phyloP scores from a whole-genome alignment of 2,329 filamentous ascomycete species.

The Mycocentrospora acerina region DNA sequence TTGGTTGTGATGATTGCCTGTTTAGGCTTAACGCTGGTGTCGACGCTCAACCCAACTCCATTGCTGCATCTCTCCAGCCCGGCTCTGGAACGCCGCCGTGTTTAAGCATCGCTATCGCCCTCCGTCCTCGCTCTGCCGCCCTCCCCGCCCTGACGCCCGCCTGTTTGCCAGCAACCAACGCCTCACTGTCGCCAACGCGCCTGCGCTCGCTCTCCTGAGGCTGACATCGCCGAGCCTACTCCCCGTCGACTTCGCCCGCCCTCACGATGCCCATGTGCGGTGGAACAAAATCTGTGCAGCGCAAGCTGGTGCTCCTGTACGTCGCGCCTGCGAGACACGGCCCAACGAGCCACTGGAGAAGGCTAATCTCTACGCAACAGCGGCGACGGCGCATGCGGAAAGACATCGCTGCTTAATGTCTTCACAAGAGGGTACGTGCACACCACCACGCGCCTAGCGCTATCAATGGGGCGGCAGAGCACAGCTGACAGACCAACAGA shows the following conservation, averaged over 20 bases:
- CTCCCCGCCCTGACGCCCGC: constrained; percentile 8
- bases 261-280: constrained; percentile 51
- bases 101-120: constrained; percentile 16
- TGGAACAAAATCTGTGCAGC: constrained; percentile 75
- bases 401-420: constrained; percentile 95
- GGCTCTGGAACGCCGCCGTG: constrained; percentile 22
- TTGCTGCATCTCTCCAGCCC: constrained; percentile 19
- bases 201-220: constrained; percentile 24
- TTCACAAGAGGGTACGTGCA: constrained; percentile 87
- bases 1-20: constrained; percentile 7
- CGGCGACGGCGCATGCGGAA: constrained; percentile 94
- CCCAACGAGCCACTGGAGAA: constrained; percentile 18
- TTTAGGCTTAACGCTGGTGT: constrained; percentile 16
- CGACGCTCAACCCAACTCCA: constrained; percentile 8
- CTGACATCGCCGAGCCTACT: constrained; percentile 26
- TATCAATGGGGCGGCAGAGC: not conserved
- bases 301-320: constrained; percentile 93
- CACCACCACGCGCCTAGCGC: not conserved
- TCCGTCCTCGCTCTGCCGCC: constrained; percentile 10
- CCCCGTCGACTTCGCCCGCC: constrained; percentile 16
- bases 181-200: constrained; percentile 24
- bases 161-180: constrained; percentile 9
- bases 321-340: constrained; percentile 38
- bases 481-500: constrained; percentile 45
- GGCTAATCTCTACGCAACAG: constrained; percentile 50